Evolutionary conservation across 139 green algal genomes (phyloP), one percentile per base, ranked within the genome.

Genomic region (Desmodesmus armatus): DNA sequence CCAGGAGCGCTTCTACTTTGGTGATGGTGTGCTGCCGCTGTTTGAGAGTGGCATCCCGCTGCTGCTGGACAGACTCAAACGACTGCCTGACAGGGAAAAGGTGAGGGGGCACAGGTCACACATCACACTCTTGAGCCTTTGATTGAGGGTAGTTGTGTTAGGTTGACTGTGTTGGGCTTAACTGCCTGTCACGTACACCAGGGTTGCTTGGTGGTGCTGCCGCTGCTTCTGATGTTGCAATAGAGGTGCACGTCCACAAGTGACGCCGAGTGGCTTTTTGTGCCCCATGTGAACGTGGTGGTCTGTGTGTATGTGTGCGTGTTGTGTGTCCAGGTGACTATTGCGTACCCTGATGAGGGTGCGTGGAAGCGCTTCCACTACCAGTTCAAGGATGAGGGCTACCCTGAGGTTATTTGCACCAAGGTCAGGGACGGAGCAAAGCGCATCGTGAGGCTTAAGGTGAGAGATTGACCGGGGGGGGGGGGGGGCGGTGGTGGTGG

Each of bases 1-100:
- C 3, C 94, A 98, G 94, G 97, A 99, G 87, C 93, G 97, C 44
- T 99, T 99, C 80, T 99, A 99, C 87, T 99, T 99, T 93, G 96
- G 97, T 44, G 97, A 99, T 89, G 93, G 96, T 41, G 95, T 99
- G 53, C 90, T 99, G 87, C 97, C 97, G 29, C 90, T 98, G 43
- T 99, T 99, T 88, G 96, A 98, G 91, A 95, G 87, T 27, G 97
- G 96, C 49, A 97, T 99, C 70, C 97, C 97, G 19, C 89, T 99
- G 71, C 89, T 98, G 62, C 91, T 95, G 40, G 87, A 97, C 49
- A 88, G 89, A 25, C 85, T 99, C 9, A 77, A 83, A 33, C 62
- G 89, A 60, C 84, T 99, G 51, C 92, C 93, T 23, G 96, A 99
- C 82, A 80, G 88, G 31, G 89, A 95, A 47, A 94, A 97, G 70